Base-by-base conservation (phyloP, 768 basidiomycete genomes). In the Kwoniella newhampshirensis region DNA sequence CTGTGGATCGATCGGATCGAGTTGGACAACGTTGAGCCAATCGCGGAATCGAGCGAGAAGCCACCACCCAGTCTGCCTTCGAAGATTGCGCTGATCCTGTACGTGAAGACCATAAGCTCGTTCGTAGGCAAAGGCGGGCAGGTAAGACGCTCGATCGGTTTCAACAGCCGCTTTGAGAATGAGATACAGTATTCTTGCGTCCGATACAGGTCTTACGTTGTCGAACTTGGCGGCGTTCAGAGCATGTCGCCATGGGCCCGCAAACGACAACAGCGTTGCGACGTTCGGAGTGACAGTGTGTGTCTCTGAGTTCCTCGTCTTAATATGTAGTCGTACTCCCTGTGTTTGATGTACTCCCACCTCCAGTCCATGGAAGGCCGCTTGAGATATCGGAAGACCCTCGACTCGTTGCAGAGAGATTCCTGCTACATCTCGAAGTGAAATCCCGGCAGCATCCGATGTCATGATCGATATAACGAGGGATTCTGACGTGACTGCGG, bases 31-130 rank as follows among this genome's bases (percentile, higher is more conserved):
- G 44, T 79, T 76, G 13, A 87, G 71, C 69, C 82, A 83, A 62
- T 84, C 82, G 40, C 91, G 85, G 25, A 94, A 80, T 67, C 90
- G 86, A 59, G 87, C 85, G 20, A 93, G 77, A 49, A 93, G 83
- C 64, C 84, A 85, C 80, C 91, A 91, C 1, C 82, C 80, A 0
- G 82, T 76, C 60, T 88, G 85, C 23, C 57, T 49, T 18, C 71
- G 62, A 20, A 73, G 60, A 44, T 68, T 68, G 17, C 66, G 55
- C 13, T 50, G 51, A 47, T 70, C 68, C 11, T 70, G 58, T 7
- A 65, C 62, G 21, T 73, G 71, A 1, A 73, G 59, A 48, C 62
- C 68, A 53, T 68, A 73, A 1, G 62, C 54, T 20, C 54, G 35
- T 41, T 68, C 67, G 42, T 55, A 51, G 2, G 50, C 51, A 42